Evolutionary conservation across 306 rosid genomes (phyloP), one percentile per base, ranked within the genome.

Genomic region (Myrica gale): DNA sequence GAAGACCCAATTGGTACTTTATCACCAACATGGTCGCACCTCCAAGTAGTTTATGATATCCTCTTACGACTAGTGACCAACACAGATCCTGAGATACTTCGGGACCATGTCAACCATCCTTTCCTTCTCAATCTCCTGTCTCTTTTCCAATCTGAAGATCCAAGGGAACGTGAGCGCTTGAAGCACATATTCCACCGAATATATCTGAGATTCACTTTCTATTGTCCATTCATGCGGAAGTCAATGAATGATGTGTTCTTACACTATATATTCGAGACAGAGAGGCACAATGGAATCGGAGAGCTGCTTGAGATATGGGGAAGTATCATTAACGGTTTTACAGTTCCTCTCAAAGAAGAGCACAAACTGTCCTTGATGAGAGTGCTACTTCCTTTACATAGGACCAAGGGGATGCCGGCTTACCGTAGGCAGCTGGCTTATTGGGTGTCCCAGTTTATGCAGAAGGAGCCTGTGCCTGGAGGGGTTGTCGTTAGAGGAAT

Each of bases 271-370:
- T 87, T 87, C 37, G 97, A 89, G 78, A 79, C 82, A 39, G 96
- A 90, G 62, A 85, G 79, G 82, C 93, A 87, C 66, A 71, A 85
- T 47, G 98, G 97, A 9, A 81, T 94, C 37, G 92, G 81, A 1
- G 96, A 94, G 45, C 81, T 94, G 89, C 95, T 94, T 69, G 96
- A 94, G 95, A 86, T 94, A 85, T 89, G 95, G 95, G 98, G 96
- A 69, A 89, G 90, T 76, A 89, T 94, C 54, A 88, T 90, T 41
- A 89, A 90, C 68, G 98, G 98, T 0, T 92, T 95, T 71, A 79
- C 93, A 2, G 91, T 95, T 76, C 98, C 96, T 2, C 79, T 92
- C 6, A 95, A 95, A 79, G 97, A 95, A 86, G 96, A 95, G 68
- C 97, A 92, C 87, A 90, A 87, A 82, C 52, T 89, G 84, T 95